These are phyloP conservation scores for Plantago rigida DNA, from an alignment of 305 asterid species.

Conservation along the genomic window DNA sequence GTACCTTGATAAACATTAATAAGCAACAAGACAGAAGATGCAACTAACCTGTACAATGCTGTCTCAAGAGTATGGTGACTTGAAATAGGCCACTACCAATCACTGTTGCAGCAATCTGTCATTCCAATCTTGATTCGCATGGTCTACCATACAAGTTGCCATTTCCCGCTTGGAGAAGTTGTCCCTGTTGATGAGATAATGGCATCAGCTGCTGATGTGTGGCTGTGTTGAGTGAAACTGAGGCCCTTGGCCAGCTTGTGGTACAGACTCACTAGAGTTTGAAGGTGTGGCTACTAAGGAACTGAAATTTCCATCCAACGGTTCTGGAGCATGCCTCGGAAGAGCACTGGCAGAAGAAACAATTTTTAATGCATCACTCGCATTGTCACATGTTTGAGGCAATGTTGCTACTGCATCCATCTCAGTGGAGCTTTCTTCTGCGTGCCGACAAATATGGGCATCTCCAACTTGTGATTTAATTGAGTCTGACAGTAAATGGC, in stretches of 20 bases:
- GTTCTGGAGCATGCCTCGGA: conserved; percentile 29
- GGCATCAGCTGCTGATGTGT: conserved; percentile 35
- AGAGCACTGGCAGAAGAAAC: conserved; percentile 13
- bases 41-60: conserved; percentile 42
- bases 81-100: conserved; percentile 27
- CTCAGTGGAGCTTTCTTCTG: conserved; percentile 36
- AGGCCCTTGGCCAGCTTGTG: conserved; percentile 34
- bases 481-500: conserved; percentile 39
- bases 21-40: conserved; percentile 10
- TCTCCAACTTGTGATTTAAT: conserved; percentile 42
- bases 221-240: conserved; percentile 40
- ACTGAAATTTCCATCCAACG: conserved; percentile 27
- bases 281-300: conserved; percentile 25
- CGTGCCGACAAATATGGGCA: conserved; percentile 35
- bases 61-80: conserved; percentile 34
- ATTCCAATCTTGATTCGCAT: no score
- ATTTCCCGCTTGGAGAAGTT: conserved; percentile 47
- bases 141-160: conserved; percentile 22
- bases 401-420: conserved; percentile 27
- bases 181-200: conserved; percentile 41
- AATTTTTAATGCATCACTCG: not conserved
- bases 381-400: conserved; percentile 35
- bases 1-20: no score
- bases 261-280: conserved; percentile 34
- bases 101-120: no score